Base-by-base conservation (phyloP, 176 grass and related monocot genomes). In the Zea luxurians region DNA sequence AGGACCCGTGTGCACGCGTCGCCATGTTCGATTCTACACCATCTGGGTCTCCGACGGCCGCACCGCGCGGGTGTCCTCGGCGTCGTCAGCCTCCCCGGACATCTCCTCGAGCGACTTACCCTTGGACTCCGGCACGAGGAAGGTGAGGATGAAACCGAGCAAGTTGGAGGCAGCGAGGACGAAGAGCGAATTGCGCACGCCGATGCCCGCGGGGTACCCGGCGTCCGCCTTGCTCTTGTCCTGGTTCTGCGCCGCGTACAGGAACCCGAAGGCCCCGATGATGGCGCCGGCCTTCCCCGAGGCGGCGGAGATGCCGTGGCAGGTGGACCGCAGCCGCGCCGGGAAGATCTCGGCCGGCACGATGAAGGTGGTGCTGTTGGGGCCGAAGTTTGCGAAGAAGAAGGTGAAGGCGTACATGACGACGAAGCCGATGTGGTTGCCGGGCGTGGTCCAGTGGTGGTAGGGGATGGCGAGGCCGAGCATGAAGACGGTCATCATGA, bases 401-500 rank as follows among this genome's bases (percentile, higher is more conserved):
- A 83, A 95, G 64, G 90, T 92, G 34, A 89, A 76, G 74, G 2
- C 86, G 80, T 92, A 92, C 78, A 92, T 73, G 71, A 91, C 73
- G 5, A 88, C 78, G 80, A 92, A 92, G 17, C 83, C 71, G 47
- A 48, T 81, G 73, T 93, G 87, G 87, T 93, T 48, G 0, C 84
- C 91, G 0, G 80, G 4, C n/a, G 77, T 87, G 0, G 84, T 93
- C 91, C 91, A 93, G 85, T 90, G 88, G 79, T 93, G 74, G 85
- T 93, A 90, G 1, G 88, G 88, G 0, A 90, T 10, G 37, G 82
- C 91, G 47, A 93, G 78, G 5, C 42, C 85, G 5, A 93, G 85
- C 88, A 93, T 93, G 88, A 93, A 93, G 0, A 90, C 79, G 13
- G 85, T 86, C 91, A 93, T 93, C 64, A 93, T 78, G 82, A 86